Evolutionary conservation across 139 green algal genomes (phyloP).

Genomic region (Tetradesmus lagerheimii): DNA sequence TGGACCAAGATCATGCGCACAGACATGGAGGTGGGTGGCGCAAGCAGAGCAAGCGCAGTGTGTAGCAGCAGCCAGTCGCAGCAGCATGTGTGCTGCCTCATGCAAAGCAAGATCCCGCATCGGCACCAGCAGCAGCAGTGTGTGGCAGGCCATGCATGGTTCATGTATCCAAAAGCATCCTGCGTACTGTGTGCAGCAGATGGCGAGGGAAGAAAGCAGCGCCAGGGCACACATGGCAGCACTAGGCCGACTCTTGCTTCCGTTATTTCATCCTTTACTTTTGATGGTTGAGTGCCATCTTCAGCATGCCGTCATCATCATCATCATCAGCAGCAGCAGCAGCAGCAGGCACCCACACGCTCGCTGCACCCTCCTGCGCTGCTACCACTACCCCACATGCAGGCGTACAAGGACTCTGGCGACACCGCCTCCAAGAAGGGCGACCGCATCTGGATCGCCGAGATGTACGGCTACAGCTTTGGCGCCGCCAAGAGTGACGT

Average conservation of each 20-base stretch:
- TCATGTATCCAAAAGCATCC: too few relatives aligned
- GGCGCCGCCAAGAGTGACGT: slow-evolving; percentile 71
- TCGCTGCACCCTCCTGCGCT: not conserved
- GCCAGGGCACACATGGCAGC: too few relatives aligned
- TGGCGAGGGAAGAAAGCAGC: too few relatives aligned
- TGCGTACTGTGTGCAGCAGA: too few relatives aligned
- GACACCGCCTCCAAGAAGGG: slow-evolving; percentile 54
- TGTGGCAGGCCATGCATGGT: not conserved
- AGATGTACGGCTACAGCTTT: slow-evolving; percentile 94
- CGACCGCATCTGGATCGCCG: slow-evolving; percentile 85
- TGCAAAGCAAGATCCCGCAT: not conserved
- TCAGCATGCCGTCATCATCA: too few relatives aligned
- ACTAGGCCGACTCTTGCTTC: too few relatives aligned
- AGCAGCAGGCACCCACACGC: not conserved
- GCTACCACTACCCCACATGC: not conserved
- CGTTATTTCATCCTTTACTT: too few relatives aligned
- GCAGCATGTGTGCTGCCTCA: too few relatives aligned
- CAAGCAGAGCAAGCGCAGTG: not conserved
- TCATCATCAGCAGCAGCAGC: too few relatives aligned
- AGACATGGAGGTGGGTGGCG: slow-evolving; percentile 65
- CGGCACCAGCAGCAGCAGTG: not conserved
- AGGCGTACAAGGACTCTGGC: slow-evolving; percentile 46
- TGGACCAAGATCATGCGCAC: slow-evolving; percentile 76
- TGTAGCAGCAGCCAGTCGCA: too few relatives aligned
- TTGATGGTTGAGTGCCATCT: too few relatives aligned